Evolutionary conservation across 371 early-diverging fungal species (phyloP).

Genomic region (Funneliformis caledonium): DNA sequence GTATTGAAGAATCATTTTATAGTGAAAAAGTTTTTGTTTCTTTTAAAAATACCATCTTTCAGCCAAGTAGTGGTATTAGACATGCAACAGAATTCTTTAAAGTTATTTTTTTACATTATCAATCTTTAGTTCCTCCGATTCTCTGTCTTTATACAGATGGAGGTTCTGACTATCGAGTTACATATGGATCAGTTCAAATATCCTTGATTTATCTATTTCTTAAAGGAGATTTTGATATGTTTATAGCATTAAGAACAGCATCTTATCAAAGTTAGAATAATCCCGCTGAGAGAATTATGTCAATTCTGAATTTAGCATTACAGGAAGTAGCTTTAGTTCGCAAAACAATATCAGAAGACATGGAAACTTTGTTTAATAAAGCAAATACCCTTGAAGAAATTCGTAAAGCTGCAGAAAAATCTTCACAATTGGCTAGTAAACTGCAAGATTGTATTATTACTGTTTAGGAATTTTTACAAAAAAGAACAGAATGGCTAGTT

Average conservation of each 20-base stretch:
- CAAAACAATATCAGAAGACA: not conserved
- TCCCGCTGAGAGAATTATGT: constrained; percentile 6
- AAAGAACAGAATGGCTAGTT: not conserved
- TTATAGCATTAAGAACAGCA: not conserved
- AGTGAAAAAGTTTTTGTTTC: too few relatives aligned
- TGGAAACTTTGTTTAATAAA: not conserved
- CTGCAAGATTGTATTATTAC: not conserved
- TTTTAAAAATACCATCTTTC: not conserved
- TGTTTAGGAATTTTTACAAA: constrained; percentile 1
- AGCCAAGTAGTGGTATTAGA: not conserved
- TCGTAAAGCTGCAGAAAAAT: not conserved
- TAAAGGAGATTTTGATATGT: not conserved
- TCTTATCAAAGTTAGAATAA: not conserved
- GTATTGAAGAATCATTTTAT: too few relatives aligned
- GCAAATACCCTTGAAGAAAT: too few relatives aligned
- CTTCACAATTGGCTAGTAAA: not conserved
- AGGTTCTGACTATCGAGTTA: not conserved
- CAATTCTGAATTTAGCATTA: constrained; percentile 12
- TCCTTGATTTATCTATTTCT: not conserved
- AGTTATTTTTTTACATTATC: not conserved
- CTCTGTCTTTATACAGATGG: not conserved
- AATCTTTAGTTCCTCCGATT: not conserved
- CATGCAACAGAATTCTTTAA: constrained; percentile 9
- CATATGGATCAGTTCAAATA: constrained; percentile 11
- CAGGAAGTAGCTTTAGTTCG: not conserved